A percentile compares a stretch with the other conserved stretches of the same genome.
Conservation (phyloP, 169 alveolate genomes). For the Plasmodium sp. region DNA sequence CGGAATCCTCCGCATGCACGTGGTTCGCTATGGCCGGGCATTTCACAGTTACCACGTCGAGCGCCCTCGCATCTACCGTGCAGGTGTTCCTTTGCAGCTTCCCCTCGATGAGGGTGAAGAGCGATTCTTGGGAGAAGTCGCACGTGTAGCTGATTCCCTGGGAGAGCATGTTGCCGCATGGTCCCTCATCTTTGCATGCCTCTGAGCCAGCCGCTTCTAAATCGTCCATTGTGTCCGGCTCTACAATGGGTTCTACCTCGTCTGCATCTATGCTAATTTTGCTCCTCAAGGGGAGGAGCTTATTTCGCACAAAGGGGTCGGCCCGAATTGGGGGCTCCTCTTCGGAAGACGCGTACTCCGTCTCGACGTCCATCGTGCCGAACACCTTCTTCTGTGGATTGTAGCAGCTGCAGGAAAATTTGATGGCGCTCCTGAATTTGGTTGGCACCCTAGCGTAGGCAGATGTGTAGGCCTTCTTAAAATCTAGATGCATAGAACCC, state of each 20-base stretch:
- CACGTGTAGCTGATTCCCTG: slow-evolving; percentile 5
- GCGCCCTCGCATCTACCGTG: slow-evolving; percentile 16
- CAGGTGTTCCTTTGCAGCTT: slow-evolving; percentile 27
- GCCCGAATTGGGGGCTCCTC: not conserved
- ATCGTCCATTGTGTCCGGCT: not conserved
- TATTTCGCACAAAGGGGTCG: not conserved
- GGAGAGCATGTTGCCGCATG: not conserved
- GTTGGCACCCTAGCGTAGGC: slow-evolving; percentile 33
- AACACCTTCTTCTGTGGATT: slow-evolving; percentile 28
- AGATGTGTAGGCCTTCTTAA: slow-evolving; percentile 5
- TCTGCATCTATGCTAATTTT: not conserved
- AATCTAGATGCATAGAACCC: slow-evolving; percentile 24
- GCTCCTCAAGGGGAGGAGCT: not conserved
- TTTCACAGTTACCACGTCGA: slow-evolving; percentile 47
- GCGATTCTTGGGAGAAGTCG: slow-evolving; percentile 2
- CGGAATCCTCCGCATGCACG: not conserved
- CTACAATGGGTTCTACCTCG: not conserved
- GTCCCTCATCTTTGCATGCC: not conserved
- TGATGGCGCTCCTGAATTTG: not conserved
- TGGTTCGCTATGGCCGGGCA: slow-evolving; percentile 6
- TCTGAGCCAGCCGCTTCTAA: not conserved
- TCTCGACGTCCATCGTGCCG: slow-evolving; percentile 20
- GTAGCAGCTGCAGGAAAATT: slow-evolving; percentile 52
- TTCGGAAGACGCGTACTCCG: slow-evolving; percentile 12
- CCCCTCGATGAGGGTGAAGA: not conserved